phyloP scores from a whole-genome alignment of 257 asterid genomes.

The Solanum infundibuliforme region DNA sequence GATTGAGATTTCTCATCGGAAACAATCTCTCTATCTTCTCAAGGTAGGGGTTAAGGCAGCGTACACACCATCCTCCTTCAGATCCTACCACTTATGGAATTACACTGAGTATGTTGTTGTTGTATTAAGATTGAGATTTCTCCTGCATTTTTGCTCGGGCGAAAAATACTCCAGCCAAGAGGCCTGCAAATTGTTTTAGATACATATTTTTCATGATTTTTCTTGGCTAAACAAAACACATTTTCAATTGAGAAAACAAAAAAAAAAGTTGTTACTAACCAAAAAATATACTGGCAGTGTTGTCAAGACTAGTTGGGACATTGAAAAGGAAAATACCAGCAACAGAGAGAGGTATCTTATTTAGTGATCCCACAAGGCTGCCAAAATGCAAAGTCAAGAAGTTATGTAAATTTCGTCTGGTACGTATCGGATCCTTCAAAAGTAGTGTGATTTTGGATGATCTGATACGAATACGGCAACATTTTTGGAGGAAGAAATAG shows the following conservation, averaged over 20 bases:
- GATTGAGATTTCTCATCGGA: slow-evolving; percentile 9
- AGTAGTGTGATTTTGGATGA: background rate
- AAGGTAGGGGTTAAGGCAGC: background rate
- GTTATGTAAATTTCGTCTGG: background rate
- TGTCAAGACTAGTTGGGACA: slow-evolving; percentile 73
- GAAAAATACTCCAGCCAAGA: slow-evolving; percentile 76
- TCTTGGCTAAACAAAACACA: background rate
- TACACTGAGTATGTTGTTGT: background rate
- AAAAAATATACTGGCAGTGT: slow-evolving; percentile 64
- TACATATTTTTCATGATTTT: background rate
- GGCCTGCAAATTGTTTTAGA: slow-evolving; percentile 30
- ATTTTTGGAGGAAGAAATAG: background rate
- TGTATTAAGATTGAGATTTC: slow-evolving; percentile 6
- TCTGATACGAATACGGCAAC: background rate
- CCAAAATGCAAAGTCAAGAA: background rate
- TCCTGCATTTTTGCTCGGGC: slow-evolving; percentile 78
- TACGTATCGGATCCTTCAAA: background rate
- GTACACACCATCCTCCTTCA: background rate
- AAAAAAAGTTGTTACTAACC: slow-evolving; percentile 30
- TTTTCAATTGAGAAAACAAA: background rate
- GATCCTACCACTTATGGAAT: background rate
- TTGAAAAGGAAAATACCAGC: slow-evolving; percentile 77
- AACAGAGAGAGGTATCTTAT: slow-evolving; percentile 85
- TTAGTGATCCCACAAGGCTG: slow-evolving; percentile 89
- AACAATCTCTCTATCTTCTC: background rate